Evolutionary conservation across 257 asterid genomes (phyloP).

Genomic region (Nicotiana tomentosiformis): DNA sequence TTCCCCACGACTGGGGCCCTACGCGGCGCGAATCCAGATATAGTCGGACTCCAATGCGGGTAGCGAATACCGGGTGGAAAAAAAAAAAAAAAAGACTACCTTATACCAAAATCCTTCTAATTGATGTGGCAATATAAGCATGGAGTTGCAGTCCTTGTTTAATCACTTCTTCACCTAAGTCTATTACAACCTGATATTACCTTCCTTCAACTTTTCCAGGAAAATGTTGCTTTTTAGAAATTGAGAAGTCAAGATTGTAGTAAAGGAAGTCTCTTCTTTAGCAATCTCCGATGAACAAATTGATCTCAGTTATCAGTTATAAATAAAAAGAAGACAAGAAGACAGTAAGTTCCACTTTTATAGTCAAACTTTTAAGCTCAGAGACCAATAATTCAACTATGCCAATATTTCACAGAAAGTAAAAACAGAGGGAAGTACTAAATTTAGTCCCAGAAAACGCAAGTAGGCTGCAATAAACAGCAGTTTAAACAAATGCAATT

Average conservation of each 20-base stretch:
- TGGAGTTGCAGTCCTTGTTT: background rate
- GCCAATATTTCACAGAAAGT: too few relatives aligned
- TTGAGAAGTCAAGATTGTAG: background rate
- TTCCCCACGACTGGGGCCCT: too few relatives aligned
- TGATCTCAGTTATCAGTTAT: background rate
- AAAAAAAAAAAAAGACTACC: too few relatives aligned
- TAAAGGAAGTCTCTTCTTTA: background rate
- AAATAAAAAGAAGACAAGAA: background rate
- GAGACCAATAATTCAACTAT: background rate
- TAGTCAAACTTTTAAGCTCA: background rate
- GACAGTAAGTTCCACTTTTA: background rate
- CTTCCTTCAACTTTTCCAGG: background rate
- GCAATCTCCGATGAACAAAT: background rate
- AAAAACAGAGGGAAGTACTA: too few relatives aligned
- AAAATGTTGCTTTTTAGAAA: background rate
- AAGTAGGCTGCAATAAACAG: too few relatives aligned
- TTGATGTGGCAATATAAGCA: too few relatives aligned
- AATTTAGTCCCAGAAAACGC: too few relatives aligned
- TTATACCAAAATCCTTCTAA: too few relatives aligned
- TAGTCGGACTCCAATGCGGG: too few relatives aligned
- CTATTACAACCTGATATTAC: background rate
- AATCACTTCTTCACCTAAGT: background rate
- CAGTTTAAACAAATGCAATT: too few relatives aligned
- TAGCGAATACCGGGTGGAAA: too few relatives aligned
- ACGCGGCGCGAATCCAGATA: too few relatives aligned